Percentiles rank a stretch among this genome's conserved stretches.
Evolutionary conservation across 2,329 filamentous ascomycete genomes (phyloP).

Genomic region (Fusarium coicis): DNA sequence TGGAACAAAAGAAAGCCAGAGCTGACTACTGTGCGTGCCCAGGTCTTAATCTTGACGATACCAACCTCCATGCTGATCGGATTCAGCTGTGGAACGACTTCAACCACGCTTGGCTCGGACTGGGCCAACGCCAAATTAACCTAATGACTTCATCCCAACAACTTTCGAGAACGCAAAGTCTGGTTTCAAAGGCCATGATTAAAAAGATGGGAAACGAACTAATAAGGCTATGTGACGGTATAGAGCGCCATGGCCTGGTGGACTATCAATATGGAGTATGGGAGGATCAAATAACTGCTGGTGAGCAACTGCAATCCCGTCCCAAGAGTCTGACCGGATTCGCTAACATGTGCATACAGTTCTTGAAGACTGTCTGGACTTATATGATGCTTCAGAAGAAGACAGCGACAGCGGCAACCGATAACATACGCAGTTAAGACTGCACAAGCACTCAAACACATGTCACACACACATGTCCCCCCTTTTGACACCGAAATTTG

Average conservation of each 20-base stretch:
- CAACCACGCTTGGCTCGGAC: slow-evolving; percentile 88
- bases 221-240: slow-evolving; percentile 82
- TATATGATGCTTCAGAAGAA: slow-evolving; percentile 56
- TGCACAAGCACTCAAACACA: not conserved
- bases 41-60: slow-evolving; percentile 89
- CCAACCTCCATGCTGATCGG: slow-evolving; percentile 77
- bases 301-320: slow-evolving; percentile 62
- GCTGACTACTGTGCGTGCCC: slow-evolving; percentile 36
- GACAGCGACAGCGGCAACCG: slow-evolving; percentile 46
- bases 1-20: not conserved
- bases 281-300: slow-evolving; percentile 88
- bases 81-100: slow-evolving; percentile 93
- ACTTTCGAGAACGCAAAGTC: slow-evolving; percentile 65
- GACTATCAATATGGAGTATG: slow-evolving; percentile 98
- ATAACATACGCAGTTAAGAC: slow-evolving; percentile 20
- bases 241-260: slow-evolving; percentile 92
- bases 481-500: not conserved
- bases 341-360: slow-evolving; percentile 43
- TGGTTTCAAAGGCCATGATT: slow-evolving; percentile 76
- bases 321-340: not conserved
- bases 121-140: slow-evolving; percentile 86
- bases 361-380: slow-evolving; percentile 56
- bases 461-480: not conserved
- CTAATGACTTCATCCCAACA: slow-evolving; percentile 70
- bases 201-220: slow-evolving; percentile 85